Evolutionary conservation across 306 rosid genomes (phyloP), one percentile per base, ranked within the genome.

Genomic region (Betula pendula): DNA sequence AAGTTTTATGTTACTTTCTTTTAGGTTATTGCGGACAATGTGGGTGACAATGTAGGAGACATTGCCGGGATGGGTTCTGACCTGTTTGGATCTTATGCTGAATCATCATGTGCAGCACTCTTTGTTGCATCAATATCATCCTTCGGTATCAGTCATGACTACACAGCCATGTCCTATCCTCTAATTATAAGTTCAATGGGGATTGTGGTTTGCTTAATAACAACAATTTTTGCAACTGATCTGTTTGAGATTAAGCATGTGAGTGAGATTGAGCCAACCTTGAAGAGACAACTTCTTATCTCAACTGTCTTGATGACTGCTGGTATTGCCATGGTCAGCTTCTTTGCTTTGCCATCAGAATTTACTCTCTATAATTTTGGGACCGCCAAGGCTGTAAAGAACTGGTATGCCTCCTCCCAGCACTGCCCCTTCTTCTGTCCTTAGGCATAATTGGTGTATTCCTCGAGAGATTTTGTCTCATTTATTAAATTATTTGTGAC

Each of bases 61-160:
- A 88, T 90, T 33, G 93, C 93, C 20, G 93, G 96, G 27, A 90
- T 90, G 93, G 91, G 96, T 59, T 90, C 96, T 17, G 96, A 88
- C 68, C 85, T 85, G 16, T 90, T 90, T 25, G 93, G 93, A 74
- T 91, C 91, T 24, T 91, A 88, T 67, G 96, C 91, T 1, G 93
- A 91, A 83, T 81, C 93, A 68, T 83, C 91, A 43, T 88, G 93
- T 77, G 96, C 96, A 35, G 91, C 90, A 45, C 85, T 91, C 33
- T 91, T 88, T 84, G 91, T 91, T 33, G 96, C 96, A 51, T 91
- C 96, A 44, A 87, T 87, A 67, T 90, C 96, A 20, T 88, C 91
- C 24, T 90, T 90, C 33, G 96, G 96, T 59, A 44, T 49, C 58
- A 52, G 44, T 63, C 91, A 87, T 78, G 88, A 90, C 85, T 87